These are phyloP conservation scores for Phaeophleospora eucalypticola DNA, from an alignment of 2,329 filamentous ascomycete genomes.

Conservation along the genomic window DNA sequence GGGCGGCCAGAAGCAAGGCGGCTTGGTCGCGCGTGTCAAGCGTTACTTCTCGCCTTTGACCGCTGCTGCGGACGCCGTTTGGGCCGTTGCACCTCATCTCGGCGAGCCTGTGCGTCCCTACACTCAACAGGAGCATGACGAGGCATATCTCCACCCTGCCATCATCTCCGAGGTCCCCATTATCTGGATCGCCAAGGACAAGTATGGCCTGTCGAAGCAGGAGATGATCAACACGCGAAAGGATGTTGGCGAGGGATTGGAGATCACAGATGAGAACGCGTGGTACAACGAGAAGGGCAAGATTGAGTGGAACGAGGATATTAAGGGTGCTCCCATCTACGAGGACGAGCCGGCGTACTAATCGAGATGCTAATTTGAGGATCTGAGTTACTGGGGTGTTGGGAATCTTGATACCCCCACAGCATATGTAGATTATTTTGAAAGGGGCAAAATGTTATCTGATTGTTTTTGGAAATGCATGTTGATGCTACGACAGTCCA, in stretches of 20 bases:
- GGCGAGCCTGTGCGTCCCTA: constrained; percentile 28
- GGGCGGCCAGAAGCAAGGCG: not conserved
- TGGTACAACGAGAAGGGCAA: constrained; percentile 43
- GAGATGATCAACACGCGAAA: constrained; percentile 35
- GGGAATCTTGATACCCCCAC: not conserved
- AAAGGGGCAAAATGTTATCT: too few relatives aligned
- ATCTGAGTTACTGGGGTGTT: too few relatives aligned
- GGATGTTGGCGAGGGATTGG: constrained; percentile 28
- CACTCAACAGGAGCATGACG: constrained; percentile 31
- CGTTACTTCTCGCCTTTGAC: constrained; percentile 22
- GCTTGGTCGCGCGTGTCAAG: constrained; percentile 20
- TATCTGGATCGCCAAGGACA: constrained; percentile 44
- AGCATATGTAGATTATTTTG: too few relatives aligned
- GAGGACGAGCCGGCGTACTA: constrained; percentile 38
- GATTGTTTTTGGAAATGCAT: too few relatives aligned
- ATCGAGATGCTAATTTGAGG: not conserved
- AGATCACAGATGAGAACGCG: constrained; percentile 44
- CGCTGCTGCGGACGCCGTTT: constrained; percentile 28
- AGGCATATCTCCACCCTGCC: constrained; percentile 44
- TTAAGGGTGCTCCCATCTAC: constrained; percentile 33
- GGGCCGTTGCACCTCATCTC: constrained; percentile 30
- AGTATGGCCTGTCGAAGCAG: constrained; percentile 40
- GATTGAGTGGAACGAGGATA: constrained; percentile 39
- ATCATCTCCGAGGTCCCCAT: constrained; percentile 38
- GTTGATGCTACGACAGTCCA: too few relatives aligned